Evolutionary conservation across 441 rosid genomes (phyloP).

Genomic region (Brassica balearica): DNA sequence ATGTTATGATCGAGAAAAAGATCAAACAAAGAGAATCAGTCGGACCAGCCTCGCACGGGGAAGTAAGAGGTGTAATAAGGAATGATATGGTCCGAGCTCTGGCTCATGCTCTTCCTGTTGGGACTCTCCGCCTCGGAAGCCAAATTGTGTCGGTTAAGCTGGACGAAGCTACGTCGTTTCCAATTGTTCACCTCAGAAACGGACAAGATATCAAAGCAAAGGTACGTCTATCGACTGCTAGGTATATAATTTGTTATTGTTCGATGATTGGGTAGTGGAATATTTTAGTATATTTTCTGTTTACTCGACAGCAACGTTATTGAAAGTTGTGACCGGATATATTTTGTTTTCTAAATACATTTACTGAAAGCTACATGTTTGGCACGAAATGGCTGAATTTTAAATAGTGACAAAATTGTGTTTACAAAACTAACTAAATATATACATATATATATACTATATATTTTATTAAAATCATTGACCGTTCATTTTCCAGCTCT

Average conservation of each 20-base stretch:
- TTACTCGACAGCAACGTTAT: slow-evolving; percentile 9
- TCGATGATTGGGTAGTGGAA: slow-evolving; percentile 13
- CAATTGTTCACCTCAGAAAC: slow-evolving; percentile 47
- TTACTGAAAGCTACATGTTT: slow-evolving; percentile 22
- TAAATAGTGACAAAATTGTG: neutral
- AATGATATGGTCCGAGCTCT: slow-evolving; percentile 51
- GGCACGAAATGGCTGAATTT: neutral
- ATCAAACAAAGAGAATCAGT: slow-evolving; percentile 27
- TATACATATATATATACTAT: neutral
- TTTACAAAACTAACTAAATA: neutral
- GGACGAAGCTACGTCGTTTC: slow-evolving; percentile 47
- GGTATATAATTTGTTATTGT: neutral
- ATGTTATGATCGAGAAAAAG: slow-evolving; percentile 2
- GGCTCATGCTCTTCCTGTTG: slow-evolving; percentile 50
- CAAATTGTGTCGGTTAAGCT: slow-evolving; percentile 39
- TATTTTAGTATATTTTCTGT: neutral
- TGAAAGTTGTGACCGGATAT: neutral
- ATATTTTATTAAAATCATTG: neutral
- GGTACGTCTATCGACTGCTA: slow-evolving; percentile 36
- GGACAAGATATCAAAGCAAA: slow-evolving; percentile 51
- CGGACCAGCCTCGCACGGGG: slow-evolving; percentile 47
- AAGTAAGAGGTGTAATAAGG: slow-evolving; percentile 54
- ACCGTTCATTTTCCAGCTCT: neutral
- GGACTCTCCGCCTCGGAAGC: slow-evolving; percentile 51
- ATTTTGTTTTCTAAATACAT: neutral